Evolutionary conservation across 495 filamentous ascomycete species (phyloP).

Genomic region (Opeltia flavorubescens): DNA sequence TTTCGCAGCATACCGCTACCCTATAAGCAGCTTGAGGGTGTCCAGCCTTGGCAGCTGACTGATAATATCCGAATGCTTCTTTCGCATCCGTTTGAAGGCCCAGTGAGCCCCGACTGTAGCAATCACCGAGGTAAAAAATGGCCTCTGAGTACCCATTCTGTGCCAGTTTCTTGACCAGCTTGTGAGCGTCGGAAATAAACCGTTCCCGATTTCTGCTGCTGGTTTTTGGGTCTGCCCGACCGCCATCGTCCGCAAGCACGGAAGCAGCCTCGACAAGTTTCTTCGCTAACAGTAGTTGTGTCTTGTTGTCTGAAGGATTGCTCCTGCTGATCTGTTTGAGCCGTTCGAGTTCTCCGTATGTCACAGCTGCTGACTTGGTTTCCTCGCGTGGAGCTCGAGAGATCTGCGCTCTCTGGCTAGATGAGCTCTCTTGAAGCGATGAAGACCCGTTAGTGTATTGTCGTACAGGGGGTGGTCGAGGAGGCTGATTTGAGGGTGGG

Average conservation of each 20-base stretch:
- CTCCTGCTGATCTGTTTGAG: conserved; percentile 51
- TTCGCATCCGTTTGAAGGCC: conserved; percentile 66
- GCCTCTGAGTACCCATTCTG: conserved; percentile 57
- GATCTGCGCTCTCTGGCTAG: conserved; percentile 10
- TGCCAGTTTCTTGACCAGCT: conserved; percentile 76
- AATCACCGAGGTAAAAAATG: conserved; percentile 89
- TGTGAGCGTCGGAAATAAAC: conserved; percentile 74
- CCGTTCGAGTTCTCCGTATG: conserved; percentile 59
- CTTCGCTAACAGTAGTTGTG: conserved; percentile 63
- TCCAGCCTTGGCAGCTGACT: conserved; percentile 78
- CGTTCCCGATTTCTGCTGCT: conserved; percentile 66
- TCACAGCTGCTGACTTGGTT: conserved; percentile 41
- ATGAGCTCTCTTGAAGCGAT: conserved; percentile 17
- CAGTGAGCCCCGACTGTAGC: conserved; percentile 60
- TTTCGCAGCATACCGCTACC: conserved; percentile 92
- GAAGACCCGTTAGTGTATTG: conserved; percentile 21
- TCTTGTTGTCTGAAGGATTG: conserved; percentile 56
- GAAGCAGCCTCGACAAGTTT: conserved; percentile 75
- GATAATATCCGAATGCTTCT: conserved; percentile 85
- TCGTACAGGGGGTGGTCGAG: conserved; percentile 18
- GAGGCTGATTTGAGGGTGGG: conserved; percentile 20
- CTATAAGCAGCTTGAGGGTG: conserved; percentile 82
- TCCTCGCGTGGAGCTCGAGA: conserved; percentile 10
- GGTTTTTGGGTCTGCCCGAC: conserved; percentile 57
- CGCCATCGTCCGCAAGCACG: conserved; percentile 48